A percentile compares a stretch with the other conserved stretches of the same genome.
Evolutionary conservation across 345 rosid genomes (phyloP).

Genomic region (Combretum micranthum): DNA sequence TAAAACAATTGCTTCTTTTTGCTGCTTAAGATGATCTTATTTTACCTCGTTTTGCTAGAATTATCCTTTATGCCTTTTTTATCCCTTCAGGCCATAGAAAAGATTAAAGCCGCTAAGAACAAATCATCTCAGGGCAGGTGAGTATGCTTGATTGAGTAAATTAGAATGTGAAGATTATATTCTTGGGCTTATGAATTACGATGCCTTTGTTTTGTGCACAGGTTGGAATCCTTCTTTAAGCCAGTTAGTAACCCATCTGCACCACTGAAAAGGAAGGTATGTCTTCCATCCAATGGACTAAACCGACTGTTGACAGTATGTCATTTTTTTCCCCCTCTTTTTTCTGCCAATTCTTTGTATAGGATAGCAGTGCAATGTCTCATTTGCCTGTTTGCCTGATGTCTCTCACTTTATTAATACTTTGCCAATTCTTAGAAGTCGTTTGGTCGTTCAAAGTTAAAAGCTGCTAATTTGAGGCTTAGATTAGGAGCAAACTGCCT

Average conservation of each 20-base stretch:
- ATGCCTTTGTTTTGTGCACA: constrained; percentile 16
- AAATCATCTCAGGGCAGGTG: constrained; percentile 96
- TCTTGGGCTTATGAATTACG: constrained; percentile 6
- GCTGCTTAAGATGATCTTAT: constrained; percentile 2
- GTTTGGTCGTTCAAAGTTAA: no score
- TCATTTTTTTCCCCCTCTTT: no score
- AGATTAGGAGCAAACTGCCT: no score
- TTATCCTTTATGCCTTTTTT: neutral
- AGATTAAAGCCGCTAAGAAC: constrained; percentile 85
- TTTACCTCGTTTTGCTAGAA: neutral
- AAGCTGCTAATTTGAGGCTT: no score
- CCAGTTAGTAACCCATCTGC: constrained; percentile 49
- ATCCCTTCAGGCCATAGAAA: constrained; percentile 61
- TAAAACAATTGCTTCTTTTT: neutral
- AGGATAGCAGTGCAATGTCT: no score
- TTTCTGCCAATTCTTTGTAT: no score
- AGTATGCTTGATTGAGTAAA: constrained; percentile 14
- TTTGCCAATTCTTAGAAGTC: no score
- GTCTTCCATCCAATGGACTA: constrained; percentile 1
- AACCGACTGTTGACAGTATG: neutral
- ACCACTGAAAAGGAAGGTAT: constrained; percentile 71
- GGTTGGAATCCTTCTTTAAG: constrained; percentile 74
- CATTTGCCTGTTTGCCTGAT: no score
- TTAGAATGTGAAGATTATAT: neutral
- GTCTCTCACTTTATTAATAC: no score